Base-by-base conservation (phyloP, 2,329 filamentous ascomycete species). In the Verticillium klebahnii region DNA sequence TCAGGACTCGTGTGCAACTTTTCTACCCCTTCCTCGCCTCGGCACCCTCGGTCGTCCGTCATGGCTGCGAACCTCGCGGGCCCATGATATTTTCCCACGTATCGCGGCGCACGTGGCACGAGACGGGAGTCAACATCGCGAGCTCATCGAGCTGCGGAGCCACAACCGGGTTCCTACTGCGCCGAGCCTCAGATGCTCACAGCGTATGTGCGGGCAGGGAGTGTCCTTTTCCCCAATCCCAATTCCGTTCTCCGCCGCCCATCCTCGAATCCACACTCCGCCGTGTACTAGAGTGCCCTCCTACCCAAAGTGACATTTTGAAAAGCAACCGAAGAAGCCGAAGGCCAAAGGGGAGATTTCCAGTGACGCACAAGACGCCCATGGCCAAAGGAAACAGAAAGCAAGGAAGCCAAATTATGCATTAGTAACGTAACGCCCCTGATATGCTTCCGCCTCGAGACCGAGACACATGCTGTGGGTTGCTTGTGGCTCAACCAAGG, bases 341-440 rank as follows among this genome's bases (percentile, higher is more conserved):
- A 23, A 9, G 45, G 19, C 45, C 45, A 50, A 50, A 50, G 45
- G 23, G 45, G 45, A 50, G 45, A 50, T 8, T 50, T 25, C 45
- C 45, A 23, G 23, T 50, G 45, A 23, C 45, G 23, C 45, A 23
- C 45, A 14, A 50, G n/a, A 23, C 19, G 19, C 45, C 45, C 11
- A 12, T 50, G 45, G 45, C 45, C 56, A 11, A 37, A 58, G 52
- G 60, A 45, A 62, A 55, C 34, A 29, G 11, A 15, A 25, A 36
- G 17, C 23, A 39, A 32, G 32, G 52, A 55, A 61, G 62, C 57
- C 59, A 59, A 61, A 66, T 66, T 66, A 66, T 64, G 65, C 65
- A 66, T 66, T 66, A 66, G 61, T 62, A 58, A 32, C 64, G 65
- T 61, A 61, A 50, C 45, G 45, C 63, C 58, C 63, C 61, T 57